Conservation (phyloP, 768 basidiomycete species). For the Scleroderma bovista region DNA sequence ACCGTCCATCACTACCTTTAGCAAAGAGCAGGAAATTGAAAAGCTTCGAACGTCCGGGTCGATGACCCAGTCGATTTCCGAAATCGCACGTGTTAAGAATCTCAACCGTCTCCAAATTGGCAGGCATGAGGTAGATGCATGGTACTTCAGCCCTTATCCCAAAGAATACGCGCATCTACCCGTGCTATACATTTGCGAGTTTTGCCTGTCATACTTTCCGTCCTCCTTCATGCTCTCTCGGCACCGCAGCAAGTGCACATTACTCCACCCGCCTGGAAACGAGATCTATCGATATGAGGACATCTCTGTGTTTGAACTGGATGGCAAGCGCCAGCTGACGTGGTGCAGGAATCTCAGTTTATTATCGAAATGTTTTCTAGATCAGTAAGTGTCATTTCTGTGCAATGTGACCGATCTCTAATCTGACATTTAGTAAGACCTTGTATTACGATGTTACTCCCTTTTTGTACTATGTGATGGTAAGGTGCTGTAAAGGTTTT, state of each 20-base stretch:
- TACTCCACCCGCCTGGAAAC: constrained; percentile 95
- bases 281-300: constrained; percentile 98
- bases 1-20: constrained; percentile 61
- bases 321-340: constrained; percentile 90
- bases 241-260: constrained; percentile 85
- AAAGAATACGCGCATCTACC: constrained; percentile 97
- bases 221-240: constrained; percentile 87
- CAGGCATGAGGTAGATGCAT: constrained; percentile 95
- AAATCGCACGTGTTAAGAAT: constrained; percentile 97
- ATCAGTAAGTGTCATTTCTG: constrained; percentile 64
- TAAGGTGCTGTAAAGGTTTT: constrained; percentile 28
- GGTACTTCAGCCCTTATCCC: constrained; percentile 99
- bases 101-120: constrained; percentile 96
- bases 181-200: constrained; percentile 96
- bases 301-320: constrained; percentile 97
- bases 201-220: constrained; percentile 91
- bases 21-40: constrained; percentile 98
- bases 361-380: constrained; percentile 95
- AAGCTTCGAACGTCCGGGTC: constrained; percentile 96
- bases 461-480: constrained; percentile 99
- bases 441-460: constrained; percentile 99
- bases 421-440: constrained; percentile 66
- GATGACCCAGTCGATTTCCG: constrained; percentile 98
- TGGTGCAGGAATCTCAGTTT: constrained; percentile 97
- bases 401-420: constrained; percentile 11